phyloP scores from a whole-genome alignment of 768 basidiomycete species.

The Boletus subparvulus region DNA sequence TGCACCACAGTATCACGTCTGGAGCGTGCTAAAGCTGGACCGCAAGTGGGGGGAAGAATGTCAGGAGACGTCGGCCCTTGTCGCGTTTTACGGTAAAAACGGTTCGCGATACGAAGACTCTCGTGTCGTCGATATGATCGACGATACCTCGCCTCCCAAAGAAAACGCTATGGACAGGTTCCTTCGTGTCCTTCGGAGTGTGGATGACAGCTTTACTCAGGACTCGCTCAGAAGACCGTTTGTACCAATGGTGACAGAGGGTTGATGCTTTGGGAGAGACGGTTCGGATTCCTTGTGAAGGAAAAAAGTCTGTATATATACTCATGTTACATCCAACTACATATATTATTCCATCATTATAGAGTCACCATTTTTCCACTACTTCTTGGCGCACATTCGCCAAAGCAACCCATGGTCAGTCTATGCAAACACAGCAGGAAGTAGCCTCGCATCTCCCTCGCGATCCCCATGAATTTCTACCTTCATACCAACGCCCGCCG shows the following conservation, averaged over 20 bases:
- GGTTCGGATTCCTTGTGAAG: neutral
- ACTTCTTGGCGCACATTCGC: neutral
- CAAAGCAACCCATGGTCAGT: too few species aligned
- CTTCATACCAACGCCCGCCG: constrained; percentile 71
- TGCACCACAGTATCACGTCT: constrained; percentile 44
- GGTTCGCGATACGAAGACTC: constrained; percentile 51
- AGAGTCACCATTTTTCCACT: neutral
- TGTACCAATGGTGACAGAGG: neutral
- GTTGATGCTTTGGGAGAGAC: neutral
- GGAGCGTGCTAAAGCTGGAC: constrained; percentile 47
- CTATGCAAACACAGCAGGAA: constrained; percentile 19
- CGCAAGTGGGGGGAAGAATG: constrained; percentile 47
- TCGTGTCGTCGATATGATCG: constrained; percentile 49
- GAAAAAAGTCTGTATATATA: constrained; percentile 3
- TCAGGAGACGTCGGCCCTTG: constrained; percentile 49
- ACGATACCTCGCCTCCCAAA: constrained; percentile 43
- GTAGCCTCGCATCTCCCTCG: constrained; percentile 37
- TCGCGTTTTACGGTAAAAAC: constrained; percentile 55
- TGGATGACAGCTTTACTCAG: constrained; percentile 42
- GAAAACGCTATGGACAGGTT: constrained; percentile 51
- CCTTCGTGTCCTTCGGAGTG: constrained; percentile 45
- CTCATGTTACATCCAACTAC: neutral
- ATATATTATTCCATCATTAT: neutral
- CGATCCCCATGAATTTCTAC: constrained; percentile 55
- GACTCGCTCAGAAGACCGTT: constrained; percentile 22